A percentile compares a stretch with the other conserved stretches of the same genome.
phyloP scores from a whole-genome alignment of 2,329 filamentous ascomycete genomes.

The Xylaria sp. region DNA sequence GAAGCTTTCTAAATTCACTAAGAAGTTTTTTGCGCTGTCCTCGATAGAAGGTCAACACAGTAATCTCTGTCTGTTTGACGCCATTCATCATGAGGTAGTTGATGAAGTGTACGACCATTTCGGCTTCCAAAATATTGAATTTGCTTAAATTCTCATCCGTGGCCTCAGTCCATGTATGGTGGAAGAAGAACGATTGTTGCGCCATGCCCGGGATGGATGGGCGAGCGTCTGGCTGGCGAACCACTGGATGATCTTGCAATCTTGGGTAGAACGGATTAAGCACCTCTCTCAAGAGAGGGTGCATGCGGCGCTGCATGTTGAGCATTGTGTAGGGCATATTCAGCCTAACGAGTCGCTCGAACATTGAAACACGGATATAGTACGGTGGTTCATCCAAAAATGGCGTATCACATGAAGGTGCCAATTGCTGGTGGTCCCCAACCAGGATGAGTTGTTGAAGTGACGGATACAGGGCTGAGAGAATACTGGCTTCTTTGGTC shows the following conservation, averaged over 20 bases:
- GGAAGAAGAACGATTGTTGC: constrained; percentile 48
- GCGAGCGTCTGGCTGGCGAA: constrained; percentile 42
- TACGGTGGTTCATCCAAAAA: constrained; percentile 66
- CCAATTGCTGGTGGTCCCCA: constrained; percentile 81
- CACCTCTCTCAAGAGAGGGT: constrained; percentile 51
- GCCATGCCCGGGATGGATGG: constrained; percentile 55
- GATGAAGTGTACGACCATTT: constrained; percentile 76
- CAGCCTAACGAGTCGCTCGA: constrained; percentile 76
- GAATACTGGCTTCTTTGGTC: constrained; percentile 67
- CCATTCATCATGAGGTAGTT: constrained; percentile 75
- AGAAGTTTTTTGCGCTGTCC: constrained; percentile 75
- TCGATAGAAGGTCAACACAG: constrained; percentile 85
- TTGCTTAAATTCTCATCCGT: constrained; percentile 68
- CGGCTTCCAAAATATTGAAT: constrained; percentile 73
- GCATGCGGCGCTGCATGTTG: constrained; percentile 68
- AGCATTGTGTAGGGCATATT: constrained; percentile 68
- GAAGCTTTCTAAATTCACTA: constrained; percentile 48
- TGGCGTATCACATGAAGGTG: constrained; percentile 68
- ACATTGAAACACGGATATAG: constrained; percentile 75
- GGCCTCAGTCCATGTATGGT: constrained; percentile 68
- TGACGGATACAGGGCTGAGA: constrained; percentile 56
- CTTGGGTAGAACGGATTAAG: constrained; percentile 55
- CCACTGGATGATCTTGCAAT: constrained; percentile 52
- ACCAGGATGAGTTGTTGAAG: constrained; percentile 64
- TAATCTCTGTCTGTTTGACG: constrained; percentile 65